These are phyloP conservation scores for Fusarium sp. DNA, from an alignment of 2,329 filamentous ascomycete genomes.

Conservation along the genomic window DNA sequence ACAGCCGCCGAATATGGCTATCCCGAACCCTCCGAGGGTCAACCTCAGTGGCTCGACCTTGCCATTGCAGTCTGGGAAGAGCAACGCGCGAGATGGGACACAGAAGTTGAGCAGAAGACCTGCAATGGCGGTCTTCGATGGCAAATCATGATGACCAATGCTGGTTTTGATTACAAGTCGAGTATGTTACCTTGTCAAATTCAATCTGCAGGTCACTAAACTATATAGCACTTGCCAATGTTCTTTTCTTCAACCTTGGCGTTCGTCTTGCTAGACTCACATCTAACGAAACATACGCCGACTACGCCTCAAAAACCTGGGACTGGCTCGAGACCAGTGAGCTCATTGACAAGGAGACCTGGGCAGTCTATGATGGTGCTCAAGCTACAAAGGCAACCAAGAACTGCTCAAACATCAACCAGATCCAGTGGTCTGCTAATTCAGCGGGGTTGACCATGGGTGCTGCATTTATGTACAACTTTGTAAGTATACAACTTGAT, in stretches of 20 bases:
- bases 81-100: slow-evolving; percentile 58
- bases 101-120: slow-evolving; percentile 54
- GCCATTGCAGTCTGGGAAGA: slow-evolving; percentile 62
- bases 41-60: slow-evolving; percentile 69
- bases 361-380: slow-evolving; percentile 70
- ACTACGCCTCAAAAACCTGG: slow-evolving; percentile 68
- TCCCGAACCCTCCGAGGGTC: slow-evolving; percentile 58
- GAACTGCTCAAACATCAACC: slow-evolving; percentile 68
- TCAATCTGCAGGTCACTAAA: background rate
- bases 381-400: slow-evolving; percentile 58
- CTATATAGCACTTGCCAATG: slow-evolving; percentile 61
- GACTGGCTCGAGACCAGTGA: slow-evolving; percentile 64
- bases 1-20: slow-evolving; percentile 71
- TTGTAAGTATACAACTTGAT: slow-evolving; percentile 45
- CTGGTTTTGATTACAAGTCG: slow-evolving; percentile 80
- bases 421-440: slow-evolving; percentile 71
- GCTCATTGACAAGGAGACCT: slow-evolving; percentile 66
- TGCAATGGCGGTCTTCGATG: slow-evolving; percentile 68
- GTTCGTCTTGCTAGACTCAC: slow-evolving; percentile 77
- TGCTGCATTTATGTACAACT: slow-evolving; percentile 73
- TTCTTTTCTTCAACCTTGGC: slow-evolving; percentile 69
- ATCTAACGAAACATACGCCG: slow-evolving; percentile 68
- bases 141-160: slow-evolving; percentile 78
- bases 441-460: slow-evolving; percentile 69
- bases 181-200: slow-evolving; percentile 44